These are phyloP conservation scores for Syncephalastrum contaminatum DNA, from an alignment of 371 early-diverging fungal species.

Conservation along the genomic window DNA sequence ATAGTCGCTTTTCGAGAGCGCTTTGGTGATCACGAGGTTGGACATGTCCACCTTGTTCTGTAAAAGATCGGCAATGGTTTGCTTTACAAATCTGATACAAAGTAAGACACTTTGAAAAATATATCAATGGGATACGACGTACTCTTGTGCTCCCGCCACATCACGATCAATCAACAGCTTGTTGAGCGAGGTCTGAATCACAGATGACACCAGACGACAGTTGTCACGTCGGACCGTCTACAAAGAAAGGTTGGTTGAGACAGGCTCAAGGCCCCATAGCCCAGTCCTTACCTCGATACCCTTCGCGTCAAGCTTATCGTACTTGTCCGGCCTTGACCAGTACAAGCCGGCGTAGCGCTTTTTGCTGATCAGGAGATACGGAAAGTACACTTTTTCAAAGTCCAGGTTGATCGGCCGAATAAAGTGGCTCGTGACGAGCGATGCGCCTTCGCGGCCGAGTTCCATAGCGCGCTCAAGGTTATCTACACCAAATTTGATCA, in stretches of 20 bases:
- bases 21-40: slow-evolving; percentile 98
- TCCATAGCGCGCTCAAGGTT: slow-evolving; percentile 87
- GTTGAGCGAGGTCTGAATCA: slow-evolving; percentile 93
- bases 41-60: slow-evolving; percentile 98
- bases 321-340: slow-evolving; percentile 91
- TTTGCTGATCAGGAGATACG: slow-evolving; percentile 98
- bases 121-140: slow-evolving; percentile 19
- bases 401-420: slow-evolving; percentile 97
- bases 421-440: slow-evolving; percentile 85
- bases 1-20: slow-evolving; percentile 96
- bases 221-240: slow-evolving; percentile 99
- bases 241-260: background rate
- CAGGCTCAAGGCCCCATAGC: background rate
- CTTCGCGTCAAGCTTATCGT: slow-evolving; percentile 98
- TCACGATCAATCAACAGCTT: slow-evolving; percentile 94
- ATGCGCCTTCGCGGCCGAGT: slow-evolving; percentile 82
- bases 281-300: slow-evolving; percentile 88
- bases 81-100: slow-evolving; percentile 76
- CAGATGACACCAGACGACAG: slow-evolving; percentile 92
- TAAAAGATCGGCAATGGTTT: slow-evolving; percentile 90
- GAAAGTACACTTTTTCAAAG: slow-evolving; percentile 99
- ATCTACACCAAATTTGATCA: slow-evolving; percentile 96
- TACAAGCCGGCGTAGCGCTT: slow-evolving; percentile 99
- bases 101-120: background rate
- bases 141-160: slow-evolving; percentile 86